Evolutionary conservation across 2,329 filamentous ascomycete genomes (phyloP), one percentile per base, ranked within the genome.

Genomic region (Fusarium burgessii): DNA sequence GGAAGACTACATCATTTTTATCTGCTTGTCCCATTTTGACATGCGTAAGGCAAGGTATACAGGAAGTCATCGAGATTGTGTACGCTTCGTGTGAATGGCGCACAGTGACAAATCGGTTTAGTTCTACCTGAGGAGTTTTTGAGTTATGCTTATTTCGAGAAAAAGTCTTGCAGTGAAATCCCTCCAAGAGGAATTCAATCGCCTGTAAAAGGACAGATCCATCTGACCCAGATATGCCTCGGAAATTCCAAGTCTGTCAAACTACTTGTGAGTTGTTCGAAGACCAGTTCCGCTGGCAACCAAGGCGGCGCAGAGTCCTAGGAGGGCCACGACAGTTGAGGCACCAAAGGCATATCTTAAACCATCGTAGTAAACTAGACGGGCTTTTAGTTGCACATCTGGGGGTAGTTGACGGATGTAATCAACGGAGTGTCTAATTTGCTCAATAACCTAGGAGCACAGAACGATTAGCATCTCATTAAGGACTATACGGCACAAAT

Each of bases 361-460:
- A 0, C 88, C 88, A 17, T 87, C 83, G 57, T 90, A 90, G 71
- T 91, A 91, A 0, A 90, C 87, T 17, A 86, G 76, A 6, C 88
- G 83, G 5, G 86, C 89, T 29, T 84, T 83, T 25, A 87, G 82
- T 71, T 90, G 88, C 20, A 89, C 77, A 13, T 90, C 87, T 0
- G 84, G 84, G 3, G 88, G 87, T 0, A 91, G 81, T 13, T 82
- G 78, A n/a, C 82, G 81, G 15, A 91, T 82, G 4, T 84, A 84
- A 4, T 86, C 84, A 6, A 90, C 85, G 0, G 89, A 90, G 71
- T 91, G 90, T 14, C 88, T 83, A 58, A 91, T 89, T 58, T 87
- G 83, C 32, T 90, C 84, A 49, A 91, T 88, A 36, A 91, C 79
- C 88, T 91, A 76, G 13, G 51, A 27, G 62, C 14, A 40, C 8